Evolutionary conservation across 192 early-diverging fungal genomes (phyloP).

Genomic region (Linnemannia exigua): DNA sequence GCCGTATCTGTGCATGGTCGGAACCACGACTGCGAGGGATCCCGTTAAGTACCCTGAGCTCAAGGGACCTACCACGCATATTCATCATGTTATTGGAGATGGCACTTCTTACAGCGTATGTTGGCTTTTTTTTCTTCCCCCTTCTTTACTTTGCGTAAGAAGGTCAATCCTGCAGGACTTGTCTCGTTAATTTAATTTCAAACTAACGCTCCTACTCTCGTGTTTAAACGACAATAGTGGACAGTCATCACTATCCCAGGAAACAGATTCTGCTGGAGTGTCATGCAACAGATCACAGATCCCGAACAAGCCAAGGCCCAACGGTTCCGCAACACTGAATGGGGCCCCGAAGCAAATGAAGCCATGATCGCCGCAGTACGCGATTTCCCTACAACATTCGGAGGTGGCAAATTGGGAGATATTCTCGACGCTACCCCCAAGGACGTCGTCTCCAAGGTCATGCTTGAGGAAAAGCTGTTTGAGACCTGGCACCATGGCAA

Average conservation of each 20-base stretch:
- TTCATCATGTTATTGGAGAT: slow-evolving; percentile 24
- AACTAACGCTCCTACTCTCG: not conserved
- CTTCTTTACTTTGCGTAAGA: too few species aligned
- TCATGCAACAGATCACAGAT: not conserved
- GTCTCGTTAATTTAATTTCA: too few species aligned
- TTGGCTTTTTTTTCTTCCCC: not conserved
- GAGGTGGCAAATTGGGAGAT: slow-evolving; percentile 17
- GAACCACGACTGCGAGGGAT: slow-evolving; percentile 25
- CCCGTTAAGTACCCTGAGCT: slow-evolving; percentile 8
- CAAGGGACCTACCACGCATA: slow-evolving; percentile 15
- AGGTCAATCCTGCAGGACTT: too few species aligned
- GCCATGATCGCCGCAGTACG: slow-evolving; percentile 6
- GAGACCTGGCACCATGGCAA: slow-evolving; percentile 22
- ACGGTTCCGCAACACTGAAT: slow-evolving; percentile 26
- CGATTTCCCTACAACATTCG: not conserved
- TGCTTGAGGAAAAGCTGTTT: slow-evolving; percentile 30
- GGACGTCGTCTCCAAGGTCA: slow-evolving; percentile 32
- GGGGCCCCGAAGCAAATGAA: slow-evolving; percentile 27
- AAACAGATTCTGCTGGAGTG: slow-evolving; percentile 35
- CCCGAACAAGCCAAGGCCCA: slow-evolving; percentile 4
- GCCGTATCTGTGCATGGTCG: slow-evolving; percentile 29
- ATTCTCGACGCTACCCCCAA: slow-evolving; percentile 28
- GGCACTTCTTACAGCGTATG: slow-evolving; percentile 25
- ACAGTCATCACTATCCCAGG: slow-evolving; percentile 22
- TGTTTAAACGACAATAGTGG: slow-evolving; percentile 12